These are phyloP conservation scores for Lecanicillium sp. DNA, from an alignment of 2,329 filamentous ascomycete genomes.

Conservation along the genomic window DNA sequence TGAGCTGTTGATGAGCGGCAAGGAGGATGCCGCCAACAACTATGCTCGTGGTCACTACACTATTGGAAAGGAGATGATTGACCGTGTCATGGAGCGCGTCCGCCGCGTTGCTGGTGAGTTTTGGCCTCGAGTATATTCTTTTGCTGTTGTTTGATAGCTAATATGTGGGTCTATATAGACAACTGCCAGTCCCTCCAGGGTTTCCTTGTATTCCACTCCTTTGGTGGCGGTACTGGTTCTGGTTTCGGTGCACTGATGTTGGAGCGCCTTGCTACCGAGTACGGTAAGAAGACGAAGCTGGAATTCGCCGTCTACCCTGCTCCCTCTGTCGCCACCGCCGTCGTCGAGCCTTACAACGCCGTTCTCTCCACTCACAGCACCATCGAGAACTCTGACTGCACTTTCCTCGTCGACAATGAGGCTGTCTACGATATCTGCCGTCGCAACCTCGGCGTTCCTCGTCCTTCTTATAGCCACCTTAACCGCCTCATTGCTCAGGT, in stretches of 20 bases:
- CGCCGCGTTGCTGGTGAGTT: slow-evolving; percentile 58
- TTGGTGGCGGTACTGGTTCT: slow-evolving; percentile 64
- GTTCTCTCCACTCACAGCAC: slow-evolving; percentile 68
- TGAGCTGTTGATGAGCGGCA: slow-evolving; percentile 63
- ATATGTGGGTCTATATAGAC: slow-evolving; percentile 33
- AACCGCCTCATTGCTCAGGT: slow-evolving; percentile 68
- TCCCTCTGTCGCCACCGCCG: slow-evolving; percentile 59
- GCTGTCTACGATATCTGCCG: slow-evolving; percentile 70
- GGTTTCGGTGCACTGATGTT: slow-evolving; percentile 65
- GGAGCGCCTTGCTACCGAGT: slow-evolving; percentile 65
- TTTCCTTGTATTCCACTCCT: slow-evolving; percentile 69
- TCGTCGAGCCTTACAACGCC: slow-evolving; percentile 68
- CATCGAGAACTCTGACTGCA: slow-evolving; percentile 70
- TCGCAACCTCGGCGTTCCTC: slow-evolving; percentile 61
- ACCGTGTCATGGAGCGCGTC: slow-evolving; percentile 60
- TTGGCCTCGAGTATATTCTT: background rate
- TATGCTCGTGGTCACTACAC: slow-evolving; percentile 71
- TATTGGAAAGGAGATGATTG: slow-evolving; percentile 69
- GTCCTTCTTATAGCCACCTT: slow-evolving; percentile 61
- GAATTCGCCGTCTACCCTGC: slow-evolving; percentile 67
- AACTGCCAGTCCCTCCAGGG: slow-evolving; percentile 67
- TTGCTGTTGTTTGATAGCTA: slow-evolving; percentile 1
- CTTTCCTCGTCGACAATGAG: slow-evolving; percentile 70
- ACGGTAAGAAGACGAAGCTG: slow-evolving; percentile 70
- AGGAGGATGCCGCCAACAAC: slow-evolving; percentile 72